phyloP scores from a whole-genome alignment of 2,329 filamentous ascomycete species.

The Sporothrix luriei region DNA sequence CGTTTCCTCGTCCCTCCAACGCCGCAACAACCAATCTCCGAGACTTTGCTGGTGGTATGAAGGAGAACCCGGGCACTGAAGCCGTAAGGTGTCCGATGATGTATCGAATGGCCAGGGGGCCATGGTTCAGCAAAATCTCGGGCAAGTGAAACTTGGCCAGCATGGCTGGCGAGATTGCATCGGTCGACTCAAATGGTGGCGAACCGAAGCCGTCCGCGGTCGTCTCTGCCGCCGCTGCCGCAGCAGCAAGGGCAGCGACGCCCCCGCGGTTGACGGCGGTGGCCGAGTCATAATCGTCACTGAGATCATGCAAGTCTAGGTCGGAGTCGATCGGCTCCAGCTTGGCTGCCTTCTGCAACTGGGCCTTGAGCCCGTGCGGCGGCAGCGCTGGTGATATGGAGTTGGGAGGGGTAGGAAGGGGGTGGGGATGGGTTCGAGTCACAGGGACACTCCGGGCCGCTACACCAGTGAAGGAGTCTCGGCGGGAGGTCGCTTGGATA shows the following conservation, averaged over 20 bases:
- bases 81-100: conserved; percentile 94
- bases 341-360: conserved; percentile 58
- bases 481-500: conserved; percentile 64
- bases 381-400: conserved; percentile 88
- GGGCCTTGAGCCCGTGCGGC: conserved; percentile 75
- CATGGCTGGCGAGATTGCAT: conserved; percentile 80
- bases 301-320: conserved; percentile 76
- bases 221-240: conserved; percentile 27
- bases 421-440: conserved; percentile 66
- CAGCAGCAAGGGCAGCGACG: conserved; percentile 25
- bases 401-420: conserved; percentile 89
- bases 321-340: conserved; percentile 78
- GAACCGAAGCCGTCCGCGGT: conserved; percentile 45
- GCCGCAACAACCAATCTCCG: conserved; percentile 89
- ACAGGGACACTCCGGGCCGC: conserved; percentile 66
- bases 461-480: conserved; percentile 75
- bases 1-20: conserved; percentile 72
- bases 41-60: conserved; percentile 86
- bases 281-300: conserved; percentile 48
- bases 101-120: conserved; percentile 89
- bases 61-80: conserved; percentile 87
- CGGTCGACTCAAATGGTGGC: conserved; percentile 67
- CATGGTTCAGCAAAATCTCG: conserved; percentile 84
- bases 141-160: conserved; percentile 89
- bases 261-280: conserved; percentile 22